Evolutionary conservation across 2,329 filamentous ascomycete species (phyloP).

Genomic region (Phialophora expanda): DNA sequence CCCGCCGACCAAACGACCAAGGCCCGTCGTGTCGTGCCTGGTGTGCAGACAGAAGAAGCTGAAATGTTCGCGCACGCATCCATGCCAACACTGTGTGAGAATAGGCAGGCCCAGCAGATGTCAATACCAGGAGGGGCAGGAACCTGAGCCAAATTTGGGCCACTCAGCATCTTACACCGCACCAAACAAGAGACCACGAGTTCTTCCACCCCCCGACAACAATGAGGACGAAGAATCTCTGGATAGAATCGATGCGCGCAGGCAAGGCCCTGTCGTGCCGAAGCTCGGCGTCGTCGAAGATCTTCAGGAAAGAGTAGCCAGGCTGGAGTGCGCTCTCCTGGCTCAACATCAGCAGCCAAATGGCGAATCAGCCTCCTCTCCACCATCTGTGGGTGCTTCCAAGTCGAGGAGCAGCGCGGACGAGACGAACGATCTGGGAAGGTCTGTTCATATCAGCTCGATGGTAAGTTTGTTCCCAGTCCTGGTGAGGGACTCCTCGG

Average conservation of each 20-base stretch:
- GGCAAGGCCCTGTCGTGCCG: not conserved
- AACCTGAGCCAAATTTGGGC: constrained; percentile 27
- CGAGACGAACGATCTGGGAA: not conserved
- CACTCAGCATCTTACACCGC: constrained; percentile 1
- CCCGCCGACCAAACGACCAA: constrained; percentile 29
- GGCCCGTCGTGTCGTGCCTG: constrained; percentile 47
- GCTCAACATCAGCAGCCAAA: constrained; percentile 13
- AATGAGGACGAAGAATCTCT: constrained; percentile 2
- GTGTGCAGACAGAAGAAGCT: constrained; percentile 57
- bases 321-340: constrained; percentile 31
- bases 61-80: constrained; percentile 60
- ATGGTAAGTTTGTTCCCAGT: constrained; percentile 9
- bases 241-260: not conserved
- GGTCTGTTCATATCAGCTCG: constrained; percentile 9
- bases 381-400: not conserved
- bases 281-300: constrained; percentile 29
- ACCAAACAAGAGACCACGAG: constrained; percentile 26
- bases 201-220: not conserved
- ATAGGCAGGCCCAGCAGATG: constrained; percentile 31
- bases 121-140: constrained; percentile 36
- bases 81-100: constrained; percentile 58
- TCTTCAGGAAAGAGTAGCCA: constrained; percentile 31
- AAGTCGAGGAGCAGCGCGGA: not conserved
- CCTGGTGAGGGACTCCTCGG: not conserved
- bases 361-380: not conserved